Conservation (phyloP, 768 basidiomycete species). For the Boletus sp. region DNA sequence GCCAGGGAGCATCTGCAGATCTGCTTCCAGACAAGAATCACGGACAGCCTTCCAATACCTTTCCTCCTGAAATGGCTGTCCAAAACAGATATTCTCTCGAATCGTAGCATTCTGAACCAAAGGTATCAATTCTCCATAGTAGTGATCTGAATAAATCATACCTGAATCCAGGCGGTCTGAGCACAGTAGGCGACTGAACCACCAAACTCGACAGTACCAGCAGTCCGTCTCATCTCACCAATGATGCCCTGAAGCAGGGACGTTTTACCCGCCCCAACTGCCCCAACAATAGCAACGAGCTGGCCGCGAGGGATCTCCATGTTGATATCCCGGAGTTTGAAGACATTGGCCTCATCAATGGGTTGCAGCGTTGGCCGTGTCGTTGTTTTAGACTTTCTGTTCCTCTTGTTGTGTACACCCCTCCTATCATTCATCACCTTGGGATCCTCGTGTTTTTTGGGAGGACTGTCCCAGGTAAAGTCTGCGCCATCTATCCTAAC, state of each 20-base stretch:
- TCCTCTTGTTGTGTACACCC: constrained; percentile 8
- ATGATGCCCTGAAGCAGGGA: constrained; percentile 72
- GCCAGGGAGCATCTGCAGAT: constrained; percentile 71
- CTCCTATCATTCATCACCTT: constrained; percentile 12
- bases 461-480: constrained; percentile 86
- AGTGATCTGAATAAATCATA: constrained; percentile 17
- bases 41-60: constrained; percentile 79
- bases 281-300: constrained; percentile 82
- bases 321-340: constrained; percentile 63
- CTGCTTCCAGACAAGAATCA: constrained; percentile 77
- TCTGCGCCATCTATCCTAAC: too few species aligned
- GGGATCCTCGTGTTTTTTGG: constrained; percentile 43
- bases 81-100: constrained; percentile 88
- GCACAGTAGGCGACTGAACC: constrained; percentile 80
- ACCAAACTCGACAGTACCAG: constrained; percentile 68
- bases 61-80: constrained; percentile 75
- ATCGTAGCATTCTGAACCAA: constrained; percentile 69
- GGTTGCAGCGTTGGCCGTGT: constrained; percentile 29
- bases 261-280: too few species aligned
- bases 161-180: constrained; percentile 91
- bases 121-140: neutral
- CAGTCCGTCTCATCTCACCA: constrained; percentile 77
- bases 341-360: constrained; percentile 41
- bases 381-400: constrained; percentile 16
- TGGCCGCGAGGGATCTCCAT: constrained; percentile 72